Percentiles rank a stretch among this genome's conserved stretches.
These are phyloP conservation scores for Prunella vulgaris DNA, from an alignment of 257 asterid genomes.

Conservation along the genomic window DNA sequence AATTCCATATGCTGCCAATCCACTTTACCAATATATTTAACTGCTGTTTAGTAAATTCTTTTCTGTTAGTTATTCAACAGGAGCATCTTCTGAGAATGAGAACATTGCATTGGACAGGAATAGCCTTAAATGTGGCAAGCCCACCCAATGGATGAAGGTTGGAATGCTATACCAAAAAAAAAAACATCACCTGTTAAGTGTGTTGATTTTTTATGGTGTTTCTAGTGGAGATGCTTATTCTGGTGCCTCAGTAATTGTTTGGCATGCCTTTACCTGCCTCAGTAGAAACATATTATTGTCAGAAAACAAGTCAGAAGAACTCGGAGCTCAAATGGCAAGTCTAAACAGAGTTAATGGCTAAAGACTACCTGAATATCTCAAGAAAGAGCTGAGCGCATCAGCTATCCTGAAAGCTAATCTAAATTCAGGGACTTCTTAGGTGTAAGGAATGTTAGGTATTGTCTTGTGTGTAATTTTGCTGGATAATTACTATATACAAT, in stretches of 20 bases:
- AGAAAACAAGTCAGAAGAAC: constrained; percentile 28
- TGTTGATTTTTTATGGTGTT: constrained; percentile 41
- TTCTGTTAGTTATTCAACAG: constrained; percentile 28
- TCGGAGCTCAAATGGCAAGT: constrained; percentile 39
- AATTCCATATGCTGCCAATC: background rate
- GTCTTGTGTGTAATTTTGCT: constrained; percentile 6
- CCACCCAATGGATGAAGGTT: constrained; percentile 63
- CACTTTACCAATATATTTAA: background rate
- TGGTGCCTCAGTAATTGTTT: constrained; percentile 38
- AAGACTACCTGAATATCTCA: constrained; percentile 86
- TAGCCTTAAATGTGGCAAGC: constrained; percentile 72
- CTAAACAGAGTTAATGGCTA: constrained; percentile 31
- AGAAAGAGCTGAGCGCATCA: constrained; percentile 79
- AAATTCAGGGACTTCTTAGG: constrained; percentile 22
- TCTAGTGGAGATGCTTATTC: constrained; percentile 93
- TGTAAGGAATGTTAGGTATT: constrained; percentile 38
- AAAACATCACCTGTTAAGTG: background rate
- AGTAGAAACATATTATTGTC: constrained; percentile 34
- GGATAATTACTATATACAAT: constrained; percentile 1
- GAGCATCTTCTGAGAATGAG: constrained; percentile 89
- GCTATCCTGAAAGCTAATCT: constrained; percentile 68
- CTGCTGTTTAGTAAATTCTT: background rate
- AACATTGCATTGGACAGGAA: constrained; percentile 64
- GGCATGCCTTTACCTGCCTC: constrained; percentile 16
- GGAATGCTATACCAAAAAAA: constrained; percentile 5